phyloP scores from a whole-genome alignment of 805 yeast genomes.

The Candida andamanensis region DNA sequence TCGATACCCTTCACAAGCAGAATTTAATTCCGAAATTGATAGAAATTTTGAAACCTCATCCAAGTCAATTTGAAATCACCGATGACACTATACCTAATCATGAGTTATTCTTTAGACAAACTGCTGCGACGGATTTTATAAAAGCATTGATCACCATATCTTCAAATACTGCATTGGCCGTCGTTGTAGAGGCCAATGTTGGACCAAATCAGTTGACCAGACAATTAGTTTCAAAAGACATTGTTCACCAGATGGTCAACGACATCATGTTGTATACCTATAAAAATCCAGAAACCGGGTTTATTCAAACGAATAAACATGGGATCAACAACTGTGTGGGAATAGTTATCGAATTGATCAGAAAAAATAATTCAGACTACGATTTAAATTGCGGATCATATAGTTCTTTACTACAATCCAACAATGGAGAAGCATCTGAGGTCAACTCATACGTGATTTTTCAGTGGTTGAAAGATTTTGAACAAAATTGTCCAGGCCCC shows the following conservation, averaged over 20 bases:
- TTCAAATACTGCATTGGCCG: conserved; percentile 67
- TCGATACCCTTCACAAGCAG: conserved; percentile 70
- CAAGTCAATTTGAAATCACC: conserved; percentile 43
- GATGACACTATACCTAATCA: conserved; percentile 21
- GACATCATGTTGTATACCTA: conserved; percentile 55
- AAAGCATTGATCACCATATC: conserved; percentile 92
- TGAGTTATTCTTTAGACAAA: conserved; percentile 53
- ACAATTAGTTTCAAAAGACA: conserved; percentile 73
- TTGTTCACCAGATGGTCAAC: conserved; percentile 60
- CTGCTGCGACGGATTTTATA: conserved; percentile 92
- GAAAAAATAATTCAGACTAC: conserved; percentile 95
- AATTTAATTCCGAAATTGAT: conserved; percentile 67
- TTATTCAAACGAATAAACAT: conserved; percentile 54
- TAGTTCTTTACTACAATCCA: conserved; percentile 48
- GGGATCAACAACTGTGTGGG: conserved; percentile 94
- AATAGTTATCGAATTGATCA: conserved; percentile 85
- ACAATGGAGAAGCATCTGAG: conserved; percentile 29
- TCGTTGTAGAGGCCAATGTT: conserved; percentile 82
- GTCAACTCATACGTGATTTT: conserved; percentile 39
- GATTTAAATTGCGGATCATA: conserved; percentile 83
- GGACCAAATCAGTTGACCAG: conserved; percentile 95
- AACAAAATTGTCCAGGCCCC: conserved; percentile 87
- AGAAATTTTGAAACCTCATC: conserved; percentile 62
- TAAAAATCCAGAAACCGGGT: conserved; percentile 9
- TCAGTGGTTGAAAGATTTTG: conserved; percentile 46